phyloP scores from a whole-genome alignment of 1,284 basidiomycete genomes.

The Anthracocystis panici-leucophaei region DNA sequence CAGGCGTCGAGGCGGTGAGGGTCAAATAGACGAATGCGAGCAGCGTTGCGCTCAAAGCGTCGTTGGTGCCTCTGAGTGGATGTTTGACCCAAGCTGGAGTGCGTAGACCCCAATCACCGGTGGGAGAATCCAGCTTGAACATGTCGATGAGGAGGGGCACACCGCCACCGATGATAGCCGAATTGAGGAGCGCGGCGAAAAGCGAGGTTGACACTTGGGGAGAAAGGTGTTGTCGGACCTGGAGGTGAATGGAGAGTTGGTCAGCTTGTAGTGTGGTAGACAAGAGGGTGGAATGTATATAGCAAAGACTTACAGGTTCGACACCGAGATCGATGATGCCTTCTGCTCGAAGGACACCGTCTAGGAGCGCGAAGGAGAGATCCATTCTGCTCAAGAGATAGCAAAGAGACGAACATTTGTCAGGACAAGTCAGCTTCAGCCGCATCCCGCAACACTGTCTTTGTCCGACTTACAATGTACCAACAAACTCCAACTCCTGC shows the following conservation, averaged over 20 bases:
- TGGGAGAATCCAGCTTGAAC: slow-evolving; percentile 53
- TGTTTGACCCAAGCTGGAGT: slow-evolving; percentile 51
- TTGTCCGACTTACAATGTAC: slow-evolving; percentile 21
- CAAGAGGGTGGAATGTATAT: not conserved
- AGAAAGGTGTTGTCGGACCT: slow-evolving; percentile 43
- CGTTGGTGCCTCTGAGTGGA: slow-evolving; percentile 41
- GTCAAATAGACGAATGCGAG: slow-evolving; percentile 30
- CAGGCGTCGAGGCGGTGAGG: slow-evolving; percentile 9
- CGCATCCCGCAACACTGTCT: no score
- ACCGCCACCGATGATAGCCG: slow-evolving; percentile 55
- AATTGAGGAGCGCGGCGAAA: slow-evolving; percentile 52
- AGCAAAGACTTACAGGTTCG: slow-evolving; percentile 21
- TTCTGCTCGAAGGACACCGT: slow-evolving; percentile 57
- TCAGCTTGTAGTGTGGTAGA: not conserved
- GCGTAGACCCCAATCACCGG: slow-evolving; percentile 50
- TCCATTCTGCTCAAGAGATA: slow-evolving; percentile 28
- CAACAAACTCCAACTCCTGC: slow-evolving; percentile 21
- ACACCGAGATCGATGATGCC: slow-evolving; percentile 57
- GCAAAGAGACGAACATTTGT: not conserved
- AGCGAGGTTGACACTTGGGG: slow-evolving; percentile 37
- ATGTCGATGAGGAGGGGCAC: slow-evolving; percentile 56
- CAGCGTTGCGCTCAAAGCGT: slow-evolving; percentile 41
- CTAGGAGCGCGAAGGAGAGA: slow-evolving; percentile 44
- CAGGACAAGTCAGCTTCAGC: not conserved
- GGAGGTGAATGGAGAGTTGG: not conserved